Conservation (phyloP, 345 rosid species). For the Eucalyptus marginata region DNA sequence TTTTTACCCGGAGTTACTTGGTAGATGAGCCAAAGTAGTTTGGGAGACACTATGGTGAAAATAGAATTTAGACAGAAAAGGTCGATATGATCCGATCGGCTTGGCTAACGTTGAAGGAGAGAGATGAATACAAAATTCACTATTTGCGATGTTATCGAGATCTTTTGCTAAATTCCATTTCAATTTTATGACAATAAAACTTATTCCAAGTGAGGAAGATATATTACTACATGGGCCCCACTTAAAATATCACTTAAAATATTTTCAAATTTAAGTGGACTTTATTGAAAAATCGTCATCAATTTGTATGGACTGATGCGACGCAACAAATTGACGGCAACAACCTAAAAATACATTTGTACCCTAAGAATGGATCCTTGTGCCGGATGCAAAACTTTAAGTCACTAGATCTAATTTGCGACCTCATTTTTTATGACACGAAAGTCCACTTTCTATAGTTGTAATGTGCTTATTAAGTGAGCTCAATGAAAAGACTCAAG, state of each 20-base stretch:
- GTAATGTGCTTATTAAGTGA: neutral
- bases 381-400: too few relatives aligned
- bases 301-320: neutral
- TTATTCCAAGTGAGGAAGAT: rapidly evolving
- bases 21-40: neutral
- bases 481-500: neutral
- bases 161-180: neutral
- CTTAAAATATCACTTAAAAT: neutral
- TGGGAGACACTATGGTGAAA: neutral
- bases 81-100: neutral
- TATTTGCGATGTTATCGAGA: neutral
- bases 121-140: neutral
- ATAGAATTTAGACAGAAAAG: neutral
- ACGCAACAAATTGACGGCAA: neutral
- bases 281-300: neutral
- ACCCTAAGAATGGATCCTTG: too few relatives aligned
- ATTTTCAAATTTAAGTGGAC: neutral
- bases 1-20: neutral
- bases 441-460: neutral
- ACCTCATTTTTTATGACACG: neutral
- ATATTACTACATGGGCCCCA: neutral
- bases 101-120: neutral
- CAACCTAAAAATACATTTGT: neutral
- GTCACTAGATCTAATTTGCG: neutral
- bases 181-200: neutral